A percentile compares a stretch with the other conserved stretches of the same genome.
These are phyloP conservation scores for Micractinium conductrix DNA, from an alignment of 139 green algal species.

Conservation along the genomic window DNA sequence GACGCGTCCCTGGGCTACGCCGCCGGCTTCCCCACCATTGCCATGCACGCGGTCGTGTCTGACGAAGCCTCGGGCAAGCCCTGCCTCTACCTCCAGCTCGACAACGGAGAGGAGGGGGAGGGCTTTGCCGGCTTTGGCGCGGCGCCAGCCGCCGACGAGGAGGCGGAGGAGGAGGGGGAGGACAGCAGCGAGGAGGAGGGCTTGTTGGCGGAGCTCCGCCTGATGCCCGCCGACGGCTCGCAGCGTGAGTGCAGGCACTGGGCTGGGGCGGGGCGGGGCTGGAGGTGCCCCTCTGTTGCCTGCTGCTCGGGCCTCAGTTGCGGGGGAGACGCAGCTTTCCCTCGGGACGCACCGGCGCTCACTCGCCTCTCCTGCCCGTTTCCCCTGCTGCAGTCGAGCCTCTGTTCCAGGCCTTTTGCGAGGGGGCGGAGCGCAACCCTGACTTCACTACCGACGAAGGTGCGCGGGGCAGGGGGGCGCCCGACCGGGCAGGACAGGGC, in stretches of 20 bases:
- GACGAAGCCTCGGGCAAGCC: not conserved
- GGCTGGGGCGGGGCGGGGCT: too few species aligned
- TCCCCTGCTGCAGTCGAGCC: slow-evolving; percentile 20
- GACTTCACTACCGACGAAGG: too few species aligned
- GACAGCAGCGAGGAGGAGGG: slow-evolving; percentile 5
- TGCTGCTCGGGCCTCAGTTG: too few species aligned
- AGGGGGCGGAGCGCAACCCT: slow-evolving; percentile 51
- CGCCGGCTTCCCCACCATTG: slow-evolving; percentile 35
- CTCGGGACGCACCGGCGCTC: too few species aligned
- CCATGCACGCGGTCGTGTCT: slow-evolving; percentile 42
- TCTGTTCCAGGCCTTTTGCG: slow-evolving; percentile 48
- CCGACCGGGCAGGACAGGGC: too few species aligned
- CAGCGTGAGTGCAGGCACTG: slow-evolving; percentile 23
- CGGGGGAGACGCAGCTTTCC: too few species aligned
- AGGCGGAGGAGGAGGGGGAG: not conserved
- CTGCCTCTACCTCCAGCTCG: slow-evolving; percentile 46
- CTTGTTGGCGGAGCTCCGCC: slow-evolving; percentile 21
- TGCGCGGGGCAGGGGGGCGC: too few species aligned
- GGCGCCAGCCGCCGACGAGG: slow-evolving; percentile 3
- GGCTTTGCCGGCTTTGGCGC: not conserved
- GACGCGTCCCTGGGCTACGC: not conserved
- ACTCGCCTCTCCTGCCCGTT: too few species aligned
- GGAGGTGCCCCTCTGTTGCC: too few species aligned
- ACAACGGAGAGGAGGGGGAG: slow-evolving; percentile 14
- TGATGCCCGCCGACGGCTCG: slow-evolving; percentile 16